Evolutionary conservation across 1,139 yeast genomes (phyloP).

Genomic region (Geotrichum carabidarum): DNA sequence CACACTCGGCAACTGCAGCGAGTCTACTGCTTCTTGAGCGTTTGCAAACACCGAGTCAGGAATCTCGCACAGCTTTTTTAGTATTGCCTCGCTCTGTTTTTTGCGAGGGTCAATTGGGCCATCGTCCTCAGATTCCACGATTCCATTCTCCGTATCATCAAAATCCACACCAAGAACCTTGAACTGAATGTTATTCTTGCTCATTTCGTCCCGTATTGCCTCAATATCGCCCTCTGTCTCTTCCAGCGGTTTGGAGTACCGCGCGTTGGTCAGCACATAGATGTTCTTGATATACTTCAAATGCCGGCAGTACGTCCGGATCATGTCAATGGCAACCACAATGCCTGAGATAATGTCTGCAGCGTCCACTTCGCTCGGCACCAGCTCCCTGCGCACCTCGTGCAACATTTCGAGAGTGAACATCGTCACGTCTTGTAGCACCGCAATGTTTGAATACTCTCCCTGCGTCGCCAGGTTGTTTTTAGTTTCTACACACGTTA

Average conservation of each 20-base stretch:
- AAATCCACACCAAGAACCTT: slow-evolving; percentile 38
- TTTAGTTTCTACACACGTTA: background rate
- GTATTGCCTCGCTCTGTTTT: slow-evolving; percentile 22
- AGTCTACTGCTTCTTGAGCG: slow-evolving; percentile 23
- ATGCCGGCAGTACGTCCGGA: slow-evolving; percentile 34
- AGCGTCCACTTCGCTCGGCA: slow-evolving; percentile 30
- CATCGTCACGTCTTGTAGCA: slow-evolving; percentile 7
- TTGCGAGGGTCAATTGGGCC: slow-evolving; percentile 23
- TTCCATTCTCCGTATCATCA: slow-evolving; percentile 29
- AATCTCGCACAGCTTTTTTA: slow-evolving; percentile 12
- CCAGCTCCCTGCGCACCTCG: slow-evolving; percentile 26
- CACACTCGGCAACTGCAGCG: slow-evolving; percentile 31
- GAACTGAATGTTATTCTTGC: slow-evolving; percentile 22
- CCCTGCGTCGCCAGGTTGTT: background rate
- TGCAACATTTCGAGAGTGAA: slow-evolving; percentile 31
- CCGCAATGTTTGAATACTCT: slow-evolving; percentile 8
- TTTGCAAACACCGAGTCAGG: slow-evolving; percentile 28
- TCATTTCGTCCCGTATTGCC: slow-evolving; percentile 2
- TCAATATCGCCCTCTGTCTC: slow-evolving; percentile 5
- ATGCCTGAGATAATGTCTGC: slow-evolving; percentile 35
- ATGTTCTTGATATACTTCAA: slow-evolving; percentile 40
- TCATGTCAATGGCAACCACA: slow-evolving; percentile 34
- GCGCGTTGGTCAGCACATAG: slow-evolving; percentile 46
- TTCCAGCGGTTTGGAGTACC: background rate
- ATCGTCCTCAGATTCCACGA: slow-evolving; percentile 23